Percentiles rank a stretch among this genome's conserved stretches.
Conservation (phyloP, 805 yeast genomes). For the Vanderwaltozyma polyspora region DNA sequence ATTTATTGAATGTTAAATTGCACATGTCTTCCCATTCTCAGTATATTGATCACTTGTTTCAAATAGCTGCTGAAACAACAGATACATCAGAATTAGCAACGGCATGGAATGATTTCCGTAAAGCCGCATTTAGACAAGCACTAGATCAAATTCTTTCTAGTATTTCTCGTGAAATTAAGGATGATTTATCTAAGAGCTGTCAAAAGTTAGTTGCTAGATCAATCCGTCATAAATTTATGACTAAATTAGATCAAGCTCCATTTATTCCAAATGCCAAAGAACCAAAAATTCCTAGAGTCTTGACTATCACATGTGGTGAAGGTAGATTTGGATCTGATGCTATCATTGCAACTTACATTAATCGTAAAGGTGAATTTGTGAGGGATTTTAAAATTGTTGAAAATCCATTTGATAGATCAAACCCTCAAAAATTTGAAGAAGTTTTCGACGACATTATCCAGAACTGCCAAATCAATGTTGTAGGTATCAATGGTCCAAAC, state of each 20-base stretch:
- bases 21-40: conserved; percentile 31
- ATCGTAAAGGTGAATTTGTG: conserved; percentile 68
- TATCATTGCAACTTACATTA: conserved; percentile 66
- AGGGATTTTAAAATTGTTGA: conserved; percentile 72
- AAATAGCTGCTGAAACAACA: conserved; percentile 55
- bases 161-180: conserved; percentile 68
- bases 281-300: conserved; percentile 77
- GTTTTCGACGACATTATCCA: conserved; percentile 50
- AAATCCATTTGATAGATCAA: conserved; percentile 39
- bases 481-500: conserved; percentile 81
- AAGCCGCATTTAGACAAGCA: conserved; percentile 52
- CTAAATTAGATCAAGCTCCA: conserved; percentile 86
- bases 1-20: conserved; percentile 57
- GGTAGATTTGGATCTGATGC: conserved; percentile 78
- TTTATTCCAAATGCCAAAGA: conserved; percentile 69
- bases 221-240: conserved; percentile 57
- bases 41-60: conserved; percentile 36
- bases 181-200: conserved; percentile 66
- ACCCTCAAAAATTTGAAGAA: conserved; percentile 53
- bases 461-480: conserved; percentile 71
- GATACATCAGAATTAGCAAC: conserved; percentile 64
- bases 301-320: conserved; percentile 76
- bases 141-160: conserved; percentile 55
- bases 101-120: conserved; percentile 75
- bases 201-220: conserved; percentile 57